Percentiles rank a stretch among this genome's conserved stretches.
These are phyloP conservation scores for Clohesyomyces aquaticus DNA, from an alignment of 495 filamentous ascomycete species.

Conservation along the genomic window DNA sequence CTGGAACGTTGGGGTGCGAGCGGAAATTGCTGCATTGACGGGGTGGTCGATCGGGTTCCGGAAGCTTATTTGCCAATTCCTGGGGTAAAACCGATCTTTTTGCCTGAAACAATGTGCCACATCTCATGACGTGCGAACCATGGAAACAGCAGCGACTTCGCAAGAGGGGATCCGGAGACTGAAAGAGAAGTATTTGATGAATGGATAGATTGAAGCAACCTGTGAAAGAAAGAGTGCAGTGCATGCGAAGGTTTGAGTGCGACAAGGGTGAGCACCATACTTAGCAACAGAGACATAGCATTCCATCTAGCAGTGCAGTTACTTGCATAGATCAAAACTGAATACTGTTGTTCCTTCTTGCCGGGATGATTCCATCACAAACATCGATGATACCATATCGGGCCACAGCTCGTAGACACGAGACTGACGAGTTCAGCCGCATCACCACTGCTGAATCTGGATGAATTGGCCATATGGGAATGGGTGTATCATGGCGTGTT, in stretches of 20 bases:
- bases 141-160: not conserved
- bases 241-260: no score
- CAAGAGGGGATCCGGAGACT: not conserved
- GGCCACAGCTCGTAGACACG: not conserved
- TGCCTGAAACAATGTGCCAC: conserved; percentile 5
- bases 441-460: not conserved
- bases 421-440: conserved; percentile 1
- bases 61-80: not conserved
- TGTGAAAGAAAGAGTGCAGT: not conserved
- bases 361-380: not conserved
- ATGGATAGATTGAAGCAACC: not conserved
- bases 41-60: not conserved
- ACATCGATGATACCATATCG: not conserved
- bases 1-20: not conserved
- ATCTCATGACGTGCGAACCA: not conserved
- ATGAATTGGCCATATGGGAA: no score
- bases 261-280: no score
- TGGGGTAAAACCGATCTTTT: not conserved
- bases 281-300: no score
- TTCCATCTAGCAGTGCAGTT: not conserved
- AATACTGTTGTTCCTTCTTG: not conserved
- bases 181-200: not conserved
- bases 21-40: not conserved
- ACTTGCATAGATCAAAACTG: not conserved
- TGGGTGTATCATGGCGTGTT: not conserved